Conservation (phyloP, 2,329 filamentous ascomycete species). For the Cladorrhinum sp. region DNA sequence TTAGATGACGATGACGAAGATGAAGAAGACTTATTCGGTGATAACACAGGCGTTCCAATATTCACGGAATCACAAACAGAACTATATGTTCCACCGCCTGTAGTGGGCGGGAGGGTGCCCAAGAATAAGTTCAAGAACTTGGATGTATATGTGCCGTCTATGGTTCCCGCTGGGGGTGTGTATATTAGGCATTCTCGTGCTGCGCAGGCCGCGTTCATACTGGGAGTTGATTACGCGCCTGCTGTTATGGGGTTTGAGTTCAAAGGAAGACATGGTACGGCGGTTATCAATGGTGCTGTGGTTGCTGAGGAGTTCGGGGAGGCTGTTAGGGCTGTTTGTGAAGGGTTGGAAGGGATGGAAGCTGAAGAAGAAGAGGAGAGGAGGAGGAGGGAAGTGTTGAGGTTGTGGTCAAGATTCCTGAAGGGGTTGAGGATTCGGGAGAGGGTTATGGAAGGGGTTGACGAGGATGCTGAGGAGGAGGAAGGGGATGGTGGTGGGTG, state of each 20-base stretch:
- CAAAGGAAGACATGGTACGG: slow-evolving; percentile 79
- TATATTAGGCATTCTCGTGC: slow-evolving; percentile 65
- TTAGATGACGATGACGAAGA: slow-evolving; percentile 40
- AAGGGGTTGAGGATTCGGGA: slow-evolving; percentile 74
- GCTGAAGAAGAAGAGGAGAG: slow-evolving; percentile 62
- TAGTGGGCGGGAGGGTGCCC: slow-evolving; percentile 72
- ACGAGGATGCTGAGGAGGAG: slow-evolving; percentile 44
- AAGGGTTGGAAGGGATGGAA: slow-evolving; percentile 64
- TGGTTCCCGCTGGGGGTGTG: slow-evolving; percentile 79
- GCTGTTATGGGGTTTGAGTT: slow-evolving; percentile 91
- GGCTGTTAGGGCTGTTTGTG: slow-evolving; percentile 67
- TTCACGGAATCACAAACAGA: slow-evolving; percentile 66
- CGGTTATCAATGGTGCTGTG: slow-evolving; percentile 74
- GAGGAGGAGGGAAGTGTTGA: slow-evolving; percentile 58
- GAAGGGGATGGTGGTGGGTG: slow-evolving; percentile 18
- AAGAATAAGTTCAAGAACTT: slow-evolving; percentile 94
- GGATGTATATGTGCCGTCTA: slow-evolving; percentile 86
- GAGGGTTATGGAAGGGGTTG: slow-evolving; percentile 62
- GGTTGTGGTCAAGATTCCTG: slow-evolving; percentile 73
- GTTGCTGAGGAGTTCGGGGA: slow-evolving; percentile 70
- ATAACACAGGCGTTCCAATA: slow-evolving; percentile 50
- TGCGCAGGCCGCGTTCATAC: slow-evolving; percentile 66
- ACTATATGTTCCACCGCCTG: slow-evolving; percentile 70
- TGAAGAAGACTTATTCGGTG: slow-evolving; percentile 37
- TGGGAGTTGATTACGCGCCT: slow-evolving; percentile 83